A percentile compares a stretch with the other conserved stretches of the same genome.
Evolutionary conservation across 1,284 basidiomycete species (phyloP).

Genomic region (Cryptococcus wingfieldii): DNA sequence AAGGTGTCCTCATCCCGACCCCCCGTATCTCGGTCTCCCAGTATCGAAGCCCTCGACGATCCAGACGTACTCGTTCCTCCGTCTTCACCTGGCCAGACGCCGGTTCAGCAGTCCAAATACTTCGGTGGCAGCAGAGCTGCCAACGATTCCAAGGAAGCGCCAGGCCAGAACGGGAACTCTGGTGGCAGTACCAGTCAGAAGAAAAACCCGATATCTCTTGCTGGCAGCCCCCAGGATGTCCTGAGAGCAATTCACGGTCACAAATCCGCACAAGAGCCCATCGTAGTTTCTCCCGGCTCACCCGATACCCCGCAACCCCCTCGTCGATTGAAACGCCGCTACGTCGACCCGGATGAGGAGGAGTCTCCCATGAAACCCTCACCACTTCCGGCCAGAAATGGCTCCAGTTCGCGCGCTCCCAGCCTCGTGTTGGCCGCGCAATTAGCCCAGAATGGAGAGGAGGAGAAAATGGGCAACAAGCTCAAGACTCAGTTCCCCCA

Average conservation of each 20-base stretch:
- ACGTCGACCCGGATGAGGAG: conserved; percentile 15
- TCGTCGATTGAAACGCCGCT: conserved; percentile 10
- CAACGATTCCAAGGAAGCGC: conserved; percentile 6
- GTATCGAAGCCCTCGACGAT: conserved; percentile 13
- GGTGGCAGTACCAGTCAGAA: neutral
- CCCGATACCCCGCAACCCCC: conserved; percentile 15
- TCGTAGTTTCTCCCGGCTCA: conserved; percentile 3
- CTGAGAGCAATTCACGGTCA: conserved; percentile 11
- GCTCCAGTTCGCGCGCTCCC: conserved; percentile 12
- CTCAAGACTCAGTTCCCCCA: conserved; percentile 19
- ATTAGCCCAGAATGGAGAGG: conserved; percentile 2
- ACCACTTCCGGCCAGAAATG: conserved; percentile 1
- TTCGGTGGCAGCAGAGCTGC: neutral
- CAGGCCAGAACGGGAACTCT: neutral
- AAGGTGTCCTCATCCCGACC: conserved; percentile 4
- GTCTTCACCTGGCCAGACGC: conserved; percentile 18
- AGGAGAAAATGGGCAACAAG: conserved; percentile 15
- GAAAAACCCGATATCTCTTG: conserved; percentile 1
- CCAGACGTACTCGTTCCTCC: conserved; percentile 29
- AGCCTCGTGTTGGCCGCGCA: conserved; percentile 17
- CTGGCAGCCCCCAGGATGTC: conserved; percentile 18
- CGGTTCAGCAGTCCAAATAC: conserved; percentile 7
- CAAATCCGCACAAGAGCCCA: neutral
- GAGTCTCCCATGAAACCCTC: conserved; percentile 8
- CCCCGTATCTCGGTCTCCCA: conserved; percentile 1